phyloP scores from a whole-genome alignment of 176 grass and related monocot genomes.

The Rhipidocladum racemiflorum region DNA sequence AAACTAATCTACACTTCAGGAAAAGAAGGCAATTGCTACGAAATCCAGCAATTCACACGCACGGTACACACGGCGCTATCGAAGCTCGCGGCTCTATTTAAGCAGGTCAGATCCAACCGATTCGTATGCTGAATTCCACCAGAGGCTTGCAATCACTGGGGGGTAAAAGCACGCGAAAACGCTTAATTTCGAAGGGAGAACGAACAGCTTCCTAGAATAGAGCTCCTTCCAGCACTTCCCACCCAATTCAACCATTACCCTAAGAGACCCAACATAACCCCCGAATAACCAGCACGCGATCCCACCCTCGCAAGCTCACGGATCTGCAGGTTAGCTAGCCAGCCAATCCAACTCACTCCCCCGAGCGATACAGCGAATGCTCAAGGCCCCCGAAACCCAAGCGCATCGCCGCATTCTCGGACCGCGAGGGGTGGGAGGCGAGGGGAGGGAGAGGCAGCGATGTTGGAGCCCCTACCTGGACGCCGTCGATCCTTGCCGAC shows the following conservation, averaged over 20 bases:
- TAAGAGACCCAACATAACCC: neutral
- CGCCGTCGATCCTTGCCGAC: neutral
- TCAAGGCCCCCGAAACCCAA: neutral
- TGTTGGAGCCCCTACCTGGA: slow-evolving; percentile 19
- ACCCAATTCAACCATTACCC: neutral
- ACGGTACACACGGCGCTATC: neutral
- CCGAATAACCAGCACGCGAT: neutral
- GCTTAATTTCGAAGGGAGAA: neutral
- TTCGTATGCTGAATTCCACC: neutral
- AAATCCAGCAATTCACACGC: slow-evolving; percentile 18
- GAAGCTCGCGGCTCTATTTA: neutral
- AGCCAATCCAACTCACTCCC: slow-evolving; percentile 18
- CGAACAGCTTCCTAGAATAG: neutral
- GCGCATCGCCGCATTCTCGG: neutral
- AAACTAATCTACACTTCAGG: neutral
- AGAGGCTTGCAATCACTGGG: neutral
- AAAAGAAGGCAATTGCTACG: neutral
- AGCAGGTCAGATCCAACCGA: slow-evolving; percentile 25
- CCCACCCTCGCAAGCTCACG: neutral
- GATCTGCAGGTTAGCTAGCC: slow-evolving; percentile 10
- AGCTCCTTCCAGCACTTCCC: slow-evolving; percentile 2
- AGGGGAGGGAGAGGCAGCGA: neutral
- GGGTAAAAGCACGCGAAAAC: neutral
- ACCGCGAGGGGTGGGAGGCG: neutral
- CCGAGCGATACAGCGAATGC: neutral